These are phyloP conservation scores for Bocquillonia castaneifolia DNA, from an alignment of 441 rosid species.

Conservation along the genomic window DNA sequence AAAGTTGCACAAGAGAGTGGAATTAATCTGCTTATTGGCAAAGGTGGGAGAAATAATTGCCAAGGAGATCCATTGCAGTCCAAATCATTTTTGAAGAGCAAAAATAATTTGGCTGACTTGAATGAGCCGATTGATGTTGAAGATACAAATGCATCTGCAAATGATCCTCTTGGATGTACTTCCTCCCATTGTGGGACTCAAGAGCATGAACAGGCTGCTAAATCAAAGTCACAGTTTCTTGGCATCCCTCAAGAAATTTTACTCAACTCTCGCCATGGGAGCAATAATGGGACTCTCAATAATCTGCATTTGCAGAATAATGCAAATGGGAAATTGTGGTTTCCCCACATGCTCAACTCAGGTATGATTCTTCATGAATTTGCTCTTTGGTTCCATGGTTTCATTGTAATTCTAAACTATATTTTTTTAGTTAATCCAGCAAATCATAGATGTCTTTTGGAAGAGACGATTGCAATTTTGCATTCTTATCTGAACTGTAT, in stretches of 20 bases:
- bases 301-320: slow-evolving; percentile 31
- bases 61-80: slow-evolving; percentile 37
- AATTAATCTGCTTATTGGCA: slow-evolving; percentile 29
- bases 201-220: slow-evolving; percentile 34
- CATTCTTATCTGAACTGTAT: background rate
- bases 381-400: slow-evolving; percentile 8
- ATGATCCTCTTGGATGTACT: slow-evolving; percentile 33
- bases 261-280: slow-evolving; percentile 33
- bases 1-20: slow-evolving; percentile 35
- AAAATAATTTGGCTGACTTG: slow-evolving; percentile 65
- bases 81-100: slow-evolving; percentile 41
- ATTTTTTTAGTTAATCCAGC: slow-evolving; percentile 3
- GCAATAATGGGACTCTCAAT: slow-evolving; percentile 32
- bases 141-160: slow-evolving; percentile 48
- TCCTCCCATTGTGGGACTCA: slow-evolving; percentile 35
- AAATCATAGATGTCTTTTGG: slow-evolving; percentile 12
- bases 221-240: slow-evolving; percentile 33
- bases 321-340: slow-evolving; percentile 40
- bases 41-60: slow-evolving; percentile 38
- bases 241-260: slow-evolving; percentile 43
- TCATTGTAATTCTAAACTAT: slow-evolving; percentile 3
- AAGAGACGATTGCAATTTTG: background rate
- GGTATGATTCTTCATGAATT: slow-evolving; percentile 37
- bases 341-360: slow-evolving; percentile 41
- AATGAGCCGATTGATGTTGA: slow-evolving; percentile 69